Base-by-base conservation (phyloP, 1,284 basidiomycete species). In the Singerocomus rubriflavus region DNA sequence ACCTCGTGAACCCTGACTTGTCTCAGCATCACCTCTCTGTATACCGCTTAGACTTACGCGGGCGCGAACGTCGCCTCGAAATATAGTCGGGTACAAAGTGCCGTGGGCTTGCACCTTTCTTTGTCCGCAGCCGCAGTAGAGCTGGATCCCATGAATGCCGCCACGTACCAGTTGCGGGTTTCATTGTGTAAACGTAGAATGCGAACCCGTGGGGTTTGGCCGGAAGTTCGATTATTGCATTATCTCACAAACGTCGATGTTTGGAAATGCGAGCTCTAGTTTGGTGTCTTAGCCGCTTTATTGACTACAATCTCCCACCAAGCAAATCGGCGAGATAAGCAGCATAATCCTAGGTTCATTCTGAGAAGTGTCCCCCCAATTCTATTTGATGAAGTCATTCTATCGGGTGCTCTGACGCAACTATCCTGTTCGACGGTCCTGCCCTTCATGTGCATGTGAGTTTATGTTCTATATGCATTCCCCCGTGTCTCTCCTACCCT, bases 41-140 rank as follows among this genome's bases (percentile, higher is more conserved):
- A 64, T 58, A 57, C 47, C 51, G 16, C 35, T 46, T 60, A 55
- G 63, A 64, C 31, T 7, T 27, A 17, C n/a, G 1, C 27, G 32
- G 25, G 13, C 27, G 6, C 37, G 27, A 43, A 37, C n/a, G 31
- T 39, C 27, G 8, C 40, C 33, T 44, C 40, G 44, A 31, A 46
- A 43, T 49, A 34, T 36, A 31, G 16, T 42, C 44, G 29, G 34
- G 25, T 12, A 37, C 34, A 16, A 21, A 10, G 38, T 25, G 32
- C 27, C 40, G 39, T 47, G 46, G 11, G 5, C 6, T 31, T 27
- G n/a, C 9, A 14, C 36, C 27, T 36, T 32, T 35, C 29, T 57
- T 32, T 25, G 9, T 34, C 32, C 45, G 36, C 46, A 38, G 11
- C 34, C 37, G 16, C 25, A 35, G 29, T 11, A 12, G 34, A 7